phyloP scores from a whole-genome alignment of 2,329 filamentous ascomycete species.

The Sphaerulina populicola region DNA sequence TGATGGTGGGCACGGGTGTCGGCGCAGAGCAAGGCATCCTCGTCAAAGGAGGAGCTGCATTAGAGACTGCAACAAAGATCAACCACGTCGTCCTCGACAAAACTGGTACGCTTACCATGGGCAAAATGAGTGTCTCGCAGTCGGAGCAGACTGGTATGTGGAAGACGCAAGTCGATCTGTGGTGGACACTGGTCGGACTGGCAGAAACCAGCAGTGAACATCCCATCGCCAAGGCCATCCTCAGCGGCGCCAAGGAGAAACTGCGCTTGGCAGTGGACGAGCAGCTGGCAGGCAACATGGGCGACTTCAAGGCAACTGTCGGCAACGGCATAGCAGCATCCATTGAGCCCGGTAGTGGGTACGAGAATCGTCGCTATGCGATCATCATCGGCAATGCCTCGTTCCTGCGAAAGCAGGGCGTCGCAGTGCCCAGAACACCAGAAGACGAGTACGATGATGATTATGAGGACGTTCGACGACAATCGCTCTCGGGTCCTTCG shows the following conservation, averaged over 20 bases:
- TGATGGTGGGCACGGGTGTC: conserved; percentile 98
- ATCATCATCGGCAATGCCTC: conserved; percentile 76
- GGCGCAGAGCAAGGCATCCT: conserved; percentile 92
- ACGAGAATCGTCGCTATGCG: conserved; percentile 62
- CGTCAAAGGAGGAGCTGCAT: conserved; percentile 89
- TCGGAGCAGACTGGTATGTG: conserved; percentile 59
- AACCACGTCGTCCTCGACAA: conserved; percentile 90
- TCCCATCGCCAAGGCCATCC: conserved; percentile 83
- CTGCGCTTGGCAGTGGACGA: conserved; percentile 64
- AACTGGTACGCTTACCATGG: conserved; percentile 87
- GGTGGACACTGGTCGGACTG: conserved; percentile 96
- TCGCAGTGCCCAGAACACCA: conserved; percentile 50
- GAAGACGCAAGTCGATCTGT: conserved; percentile 64
- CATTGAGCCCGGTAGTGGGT: conserved; percentile 65
- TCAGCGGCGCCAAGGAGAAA: conserved; percentile 64
- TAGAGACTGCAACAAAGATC: conserved; percentile 84
- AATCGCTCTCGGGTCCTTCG: conserved; percentile 23
- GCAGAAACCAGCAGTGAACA: conserved; percentile 94
- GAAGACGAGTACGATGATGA: conserved; percentile 48
- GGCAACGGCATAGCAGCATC: conserved; percentile 76
- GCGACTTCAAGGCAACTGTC: conserved; percentile 73
- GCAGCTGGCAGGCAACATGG: conserved; percentile 71
- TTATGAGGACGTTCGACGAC: conserved; percentile 21
- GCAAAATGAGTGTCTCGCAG: conserved; percentile 86
- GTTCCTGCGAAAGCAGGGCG: conserved; percentile 63